These are phyloP conservation scores for Vitis hybrid DNA, from an alignment of 177 flowering plant species.

Conservation along the genomic window DNA sequence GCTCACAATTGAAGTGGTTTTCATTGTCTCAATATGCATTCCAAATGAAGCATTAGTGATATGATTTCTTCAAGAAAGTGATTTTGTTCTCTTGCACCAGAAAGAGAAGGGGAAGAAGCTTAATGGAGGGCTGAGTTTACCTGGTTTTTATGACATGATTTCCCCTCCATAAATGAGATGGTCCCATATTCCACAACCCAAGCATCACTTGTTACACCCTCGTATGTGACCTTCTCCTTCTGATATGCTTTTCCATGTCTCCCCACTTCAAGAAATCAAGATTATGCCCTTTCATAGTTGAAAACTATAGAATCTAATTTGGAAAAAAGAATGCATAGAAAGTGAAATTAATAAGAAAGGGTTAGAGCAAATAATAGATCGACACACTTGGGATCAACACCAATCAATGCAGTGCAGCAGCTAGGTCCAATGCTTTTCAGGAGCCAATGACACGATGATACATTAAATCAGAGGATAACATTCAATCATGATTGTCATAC, in stretches of 20 bases:
- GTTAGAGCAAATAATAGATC: too few species aligned
- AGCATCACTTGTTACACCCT: background rate
- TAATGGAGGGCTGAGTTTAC: conserved; percentile 2
- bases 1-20: too few species aligned
- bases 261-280: background rate
- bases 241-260: background rate
- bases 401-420: too few species aligned
- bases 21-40: too few species aligned
- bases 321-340: too few species aligned
- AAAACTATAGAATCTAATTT: background rate
- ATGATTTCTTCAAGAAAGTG: background rate
- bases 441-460: too few species aligned
- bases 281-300: background rate
- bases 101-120: background rate
- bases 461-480: too few species aligned
- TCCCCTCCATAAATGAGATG: background rate
- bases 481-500: too few species aligned
- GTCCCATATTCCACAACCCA: background rate
- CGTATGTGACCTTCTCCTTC: background rate
- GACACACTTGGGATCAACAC: too few species aligned
- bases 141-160: background rate
- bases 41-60: too few species aligned
- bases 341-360: too few species aligned
- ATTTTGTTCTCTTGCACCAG: conserved; percentile 5
- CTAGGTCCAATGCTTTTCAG: too few species aligned